These are phyloP conservation scores for Boletus subparvulus DNA, from an alignment of 768 basidiomycete genomes.

Conservation along the genomic window DNA sequence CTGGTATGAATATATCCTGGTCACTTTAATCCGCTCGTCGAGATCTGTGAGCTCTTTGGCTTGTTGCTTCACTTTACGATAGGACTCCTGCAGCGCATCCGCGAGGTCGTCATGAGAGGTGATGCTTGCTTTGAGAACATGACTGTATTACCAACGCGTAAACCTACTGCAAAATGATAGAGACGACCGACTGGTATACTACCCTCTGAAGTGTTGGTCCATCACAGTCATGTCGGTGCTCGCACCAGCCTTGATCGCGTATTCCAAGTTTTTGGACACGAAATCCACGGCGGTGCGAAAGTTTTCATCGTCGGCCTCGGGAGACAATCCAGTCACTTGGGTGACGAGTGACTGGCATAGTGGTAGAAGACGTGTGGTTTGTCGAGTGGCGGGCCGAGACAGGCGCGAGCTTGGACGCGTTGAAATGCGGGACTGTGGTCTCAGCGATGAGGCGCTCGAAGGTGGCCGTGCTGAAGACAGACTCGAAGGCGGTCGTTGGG, in stretches of 20 bases:
- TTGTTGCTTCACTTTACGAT: conserved; percentile 49
- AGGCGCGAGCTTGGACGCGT: conserved; percentile 42
- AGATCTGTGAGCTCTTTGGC: conserved; percentile 53
- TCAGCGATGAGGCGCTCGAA: conserved; percentile 42
- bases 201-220: conserved; percentile 58
- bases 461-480: conserved; percentile 44
- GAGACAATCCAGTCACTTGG: conserved; percentile 51
- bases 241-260: conserved; percentile 53
- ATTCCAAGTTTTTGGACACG: conserved; percentile 59
- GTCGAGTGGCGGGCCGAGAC: conserved; percentile 53
- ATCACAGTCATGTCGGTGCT: conserved; percentile 56
- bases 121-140: conserved; percentile 66
- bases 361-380: conserved; percentile 51
- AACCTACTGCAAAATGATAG: conserved; percentile 10
- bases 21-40: conserved; percentile 65
- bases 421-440: conserved; percentile 36
- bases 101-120: conserved; percentile 62
- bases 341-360: conserved; percentile 54
- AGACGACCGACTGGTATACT: conserved; percentile 12
- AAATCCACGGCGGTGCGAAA: conserved; percentile 53
- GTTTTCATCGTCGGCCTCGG: conserved; percentile 43
- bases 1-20: background rate
- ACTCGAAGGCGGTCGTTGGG: conserved; percentile 47
- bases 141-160: conserved; percentile 37
- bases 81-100: conserved; percentile 56